Evolutionary conservation across 2,329 filamentous ascomycete species (phyloP).

Genomic region (Ascochyta fabae): DNA sequence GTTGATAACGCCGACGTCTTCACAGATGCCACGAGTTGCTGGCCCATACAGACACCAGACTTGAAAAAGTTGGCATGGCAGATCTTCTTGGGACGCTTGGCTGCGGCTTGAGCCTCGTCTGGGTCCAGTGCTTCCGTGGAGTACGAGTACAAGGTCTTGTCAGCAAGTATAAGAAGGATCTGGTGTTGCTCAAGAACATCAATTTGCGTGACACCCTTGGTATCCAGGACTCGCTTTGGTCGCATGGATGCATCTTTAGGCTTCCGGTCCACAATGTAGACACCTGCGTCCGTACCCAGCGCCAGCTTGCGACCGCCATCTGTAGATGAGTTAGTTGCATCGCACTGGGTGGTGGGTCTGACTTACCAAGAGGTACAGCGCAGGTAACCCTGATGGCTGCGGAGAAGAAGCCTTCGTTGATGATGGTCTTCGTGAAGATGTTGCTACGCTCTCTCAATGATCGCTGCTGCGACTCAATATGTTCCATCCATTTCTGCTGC

Average conservation of each 20-base stretch:
- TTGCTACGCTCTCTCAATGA: conserved; percentile 78
- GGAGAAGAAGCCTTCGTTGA: conserved; percentile 90
- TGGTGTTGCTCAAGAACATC: conserved; percentile 96
- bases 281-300: conserved; percentile 91
- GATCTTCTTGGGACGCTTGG: conserved; percentile 92
- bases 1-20: conserved; percentile 92
- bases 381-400: conserved; percentile 90
- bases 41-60: conserved; percentile 89
- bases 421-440: conserved; percentile 70
- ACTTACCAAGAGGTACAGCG: conserved; percentile 85
- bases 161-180: conserved; percentile 86
- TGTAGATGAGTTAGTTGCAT: conserved; percentile 48
- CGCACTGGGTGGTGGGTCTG: background rate
- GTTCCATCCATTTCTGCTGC: conserved; percentile 95
- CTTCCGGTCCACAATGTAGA: conserved; percentile 90
- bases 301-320: conserved; percentile 95
- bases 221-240: conserved; percentile 85
- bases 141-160: conserved; percentile 92
- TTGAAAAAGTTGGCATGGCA: conserved; percentile 99
- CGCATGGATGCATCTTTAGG: conserved; percentile 76
- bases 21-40: conserved; percentile 94
- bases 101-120: conserved; percentile 74
- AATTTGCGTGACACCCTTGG: conserved; percentile 87
- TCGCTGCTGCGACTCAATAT: conserved; percentile 89
- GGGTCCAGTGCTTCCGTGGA: conserved; percentile 84